Percentiles rank a stretch among this genome's conserved stretches.
phyloP scores from a whole-genome alignment of 306 rosid genomes.

The Citrullus amarus region DNA sequence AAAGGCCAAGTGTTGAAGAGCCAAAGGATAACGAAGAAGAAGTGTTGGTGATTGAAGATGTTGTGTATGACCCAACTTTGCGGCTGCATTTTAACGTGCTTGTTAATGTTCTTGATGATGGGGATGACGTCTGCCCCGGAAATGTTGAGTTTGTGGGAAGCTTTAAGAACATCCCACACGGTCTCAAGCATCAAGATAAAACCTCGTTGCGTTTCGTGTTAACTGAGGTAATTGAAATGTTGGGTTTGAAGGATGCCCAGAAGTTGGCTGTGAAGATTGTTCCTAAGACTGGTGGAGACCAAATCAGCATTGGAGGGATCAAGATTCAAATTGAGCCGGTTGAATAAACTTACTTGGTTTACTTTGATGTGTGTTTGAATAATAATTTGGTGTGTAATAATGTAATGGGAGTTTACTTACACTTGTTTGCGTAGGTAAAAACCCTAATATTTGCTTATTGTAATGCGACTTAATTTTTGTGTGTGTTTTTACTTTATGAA shows the following conservation, averaged over 20 bases:
- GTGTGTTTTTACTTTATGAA: too few relatives aligned
- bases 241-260: constrained; percentile 35
- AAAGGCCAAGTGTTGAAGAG: constrained; percentile 6
- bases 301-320: background rate
- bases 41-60: constrained; percentile 28
- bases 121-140: background rate
- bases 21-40: constrained; percentile 20
- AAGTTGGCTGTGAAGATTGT: background rate
- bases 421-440: too few relatives aligned
- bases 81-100: background rate
- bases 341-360: too few relatives aligned
- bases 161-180: constrained; percentile 52
- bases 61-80: constrained; percentile 31
- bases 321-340: background rate
- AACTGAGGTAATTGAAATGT: constrained; percentile 55
- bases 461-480: too few relatives aligned
- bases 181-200: constrained; percentile 7
- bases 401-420: too few relatives aligned
- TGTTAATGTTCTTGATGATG: background rate
- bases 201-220: constrained; percentile 39
- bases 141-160: constrained; percentile 70
- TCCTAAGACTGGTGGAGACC: background rate
- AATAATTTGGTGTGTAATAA: too few relatives aligned
- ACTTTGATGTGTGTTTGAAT: too few relatives aligned
- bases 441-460: too few relatives aligned